Evolutionary conservation across 306 rosid genomes (phyloP), one percentile per base, ranked within the genome.

Genomic region (Abrus precatorius): DNA sequence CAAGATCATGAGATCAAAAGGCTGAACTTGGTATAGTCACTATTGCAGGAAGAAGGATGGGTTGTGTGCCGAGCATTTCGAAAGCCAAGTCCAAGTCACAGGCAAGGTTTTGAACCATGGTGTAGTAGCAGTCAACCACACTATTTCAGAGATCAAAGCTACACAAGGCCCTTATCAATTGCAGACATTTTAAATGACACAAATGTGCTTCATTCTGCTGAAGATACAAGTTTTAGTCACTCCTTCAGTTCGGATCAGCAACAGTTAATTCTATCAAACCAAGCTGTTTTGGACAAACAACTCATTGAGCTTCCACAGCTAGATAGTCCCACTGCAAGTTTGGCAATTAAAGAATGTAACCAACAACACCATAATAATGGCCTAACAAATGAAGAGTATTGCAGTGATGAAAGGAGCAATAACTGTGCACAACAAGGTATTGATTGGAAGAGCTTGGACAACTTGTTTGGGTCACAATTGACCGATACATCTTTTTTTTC

Each of bases 21-120:
- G 4, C 49, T 83, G 55, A 85, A 76, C 9, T 50, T 20, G 13
- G 1, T 14, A 20, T 20, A 10, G 45, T 20, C 30, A 12, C 3
- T 14, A 28, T 0, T 86, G 84, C 92, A 94, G 98, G 98, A 94
- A 92, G 98, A 94, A 90, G 98, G 98, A 60, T 94, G 98, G 98
- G 98, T 90, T 38, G 98, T 94, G 29, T 92, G 98, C 76, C 67
- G 96, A 50, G 98, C 98, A 83, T 94, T 94, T 72, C 77, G 73
- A 65, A 94, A 94, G 77, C 97, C 98, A 8, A 86, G 80, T 67
- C 94, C 98, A 27, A 92, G 83, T 66, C 96, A 92, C 34, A 92
- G 89, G 82, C 98, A 77, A 85, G 87, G 83, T 2, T 89, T 62
- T 78, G 96, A 92, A 49, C 76, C 85, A 61, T 91, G 93, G 98